Evolutionary conservation across 805 yeast genomes (phyloP), one percentile per base, ranked within the genome.

Genomic region (Hanseniaspora nectarophila): DNA sequence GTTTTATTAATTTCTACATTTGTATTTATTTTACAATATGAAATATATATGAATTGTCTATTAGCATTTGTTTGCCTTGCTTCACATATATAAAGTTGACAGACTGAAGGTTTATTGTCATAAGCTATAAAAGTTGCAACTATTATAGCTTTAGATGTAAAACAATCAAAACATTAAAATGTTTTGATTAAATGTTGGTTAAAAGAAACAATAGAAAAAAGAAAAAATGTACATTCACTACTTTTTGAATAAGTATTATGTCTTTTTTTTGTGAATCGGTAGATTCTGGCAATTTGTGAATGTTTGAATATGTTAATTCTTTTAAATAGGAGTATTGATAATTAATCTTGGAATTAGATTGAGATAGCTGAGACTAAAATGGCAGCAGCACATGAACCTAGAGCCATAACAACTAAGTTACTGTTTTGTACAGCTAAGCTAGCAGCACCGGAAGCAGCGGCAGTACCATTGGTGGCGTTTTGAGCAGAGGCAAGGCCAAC

Each of bases 401-500:
- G 5, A 23, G 40, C 13, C 35, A 44, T 16, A 16, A 33, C 5
- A 3, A 44, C 3, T n/a, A 24, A 8, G 21, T 34, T 44, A 12
- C 39, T 20, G 26, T 24, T 18, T 24, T 44, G 48, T 3, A 20
- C 23, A 28, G 37, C 21, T 26, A 40, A 32, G n/a, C 31, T 28
- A 4, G 34, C 18, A 16, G 46, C 53, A 38, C 53, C 47, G 10
- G 53, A 42, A n/a, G 43, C 28, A 26, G 31, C 46, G 15, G 35
- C 32, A 34, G 53, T 47, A 18, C 45, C 33, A 16, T 47, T 47
- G 13, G 51, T 39, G 13, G 34, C 24, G 20, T 47, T 47, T 32
- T 47, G 39, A 23, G 45, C 51, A 4, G 13, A 21, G n/a, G 40
- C 40, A 21, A 37, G 24, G 16, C 40, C 26, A 21, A 13, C n/a